Evolutionary conservation across 257 asterid species (phyloP).

Genomic region (Euphrasia confusa): DNA sequence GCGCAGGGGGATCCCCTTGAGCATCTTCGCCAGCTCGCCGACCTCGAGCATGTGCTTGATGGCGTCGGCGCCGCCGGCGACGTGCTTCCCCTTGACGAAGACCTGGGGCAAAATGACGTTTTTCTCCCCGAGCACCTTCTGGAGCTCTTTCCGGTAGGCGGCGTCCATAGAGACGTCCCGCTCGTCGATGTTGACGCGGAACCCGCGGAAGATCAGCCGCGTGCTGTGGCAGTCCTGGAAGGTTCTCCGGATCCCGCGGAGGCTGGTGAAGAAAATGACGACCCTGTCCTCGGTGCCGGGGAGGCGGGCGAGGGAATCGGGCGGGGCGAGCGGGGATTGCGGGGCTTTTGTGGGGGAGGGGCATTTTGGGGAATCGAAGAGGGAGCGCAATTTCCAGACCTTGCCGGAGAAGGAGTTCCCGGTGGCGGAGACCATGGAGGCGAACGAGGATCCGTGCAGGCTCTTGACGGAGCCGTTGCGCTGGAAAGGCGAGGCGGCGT

Average conservation of each 20-base stretch:
- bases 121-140: conserved; percentile 44
- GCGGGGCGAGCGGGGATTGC: conserved; percentile 21
- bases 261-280: conserved; percentile 74
- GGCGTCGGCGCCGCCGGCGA: conserved; percentile 45
- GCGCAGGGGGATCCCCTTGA: conserved; percentile 41
- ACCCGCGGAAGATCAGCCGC: conserved; percentile 61
- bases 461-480: conserved; percentile 51
- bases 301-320: conserved; percentile 26
- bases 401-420: conserved; percentile 49
- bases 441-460: conserved; percentile 29
- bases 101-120: conserved; percentile 56
- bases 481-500: conserved; percentile 31
- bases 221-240: conserved; percentile 65
- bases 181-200: conserved; percentile 57
- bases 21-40: conserved; percentile 41
- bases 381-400: conserved; percentile 48
- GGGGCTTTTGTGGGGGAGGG: conserved; percentile 22
- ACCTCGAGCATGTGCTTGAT: conserved; percentile 43
- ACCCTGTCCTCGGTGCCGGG: conserved; percentile 78
- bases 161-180: conserved; percentile 74
- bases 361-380: conserved; percentile 49
- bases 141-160: conserved; percentile 55
- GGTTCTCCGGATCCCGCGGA: conserved; percentile 71
- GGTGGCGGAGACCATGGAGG: conserved; percentile 32
- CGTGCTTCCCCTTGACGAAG: conserved; percentile 56